Conservation (phyloP, 192 early-diverging fungal species). For the Podila verticillata region DNA sequence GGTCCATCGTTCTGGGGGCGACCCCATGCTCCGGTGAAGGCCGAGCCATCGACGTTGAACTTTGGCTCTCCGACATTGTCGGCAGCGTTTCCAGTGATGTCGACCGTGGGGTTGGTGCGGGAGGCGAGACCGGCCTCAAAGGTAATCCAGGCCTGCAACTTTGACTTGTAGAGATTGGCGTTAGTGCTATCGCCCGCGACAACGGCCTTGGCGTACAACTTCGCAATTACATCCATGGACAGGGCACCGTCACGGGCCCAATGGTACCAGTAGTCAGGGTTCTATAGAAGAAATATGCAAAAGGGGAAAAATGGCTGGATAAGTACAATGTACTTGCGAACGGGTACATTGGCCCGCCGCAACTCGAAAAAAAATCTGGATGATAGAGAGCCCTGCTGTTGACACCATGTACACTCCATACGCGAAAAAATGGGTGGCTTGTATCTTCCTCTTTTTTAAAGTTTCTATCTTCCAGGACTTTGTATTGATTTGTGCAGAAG, state of each 20-base stretch:
- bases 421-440: too few species aligned
- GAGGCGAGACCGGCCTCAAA: background rate
- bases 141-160: background rate
- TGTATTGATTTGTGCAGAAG: too few species aligned
- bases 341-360: too few species aligned
- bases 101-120: conserved; percentile 4
- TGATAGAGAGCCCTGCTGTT: too few species aligned
- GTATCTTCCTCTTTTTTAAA: too few species aligned
- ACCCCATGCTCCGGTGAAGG: conserved; percentile 63
- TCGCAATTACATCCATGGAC: conserved; percentile 60
- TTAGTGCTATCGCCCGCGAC: conserved; percentile 14
- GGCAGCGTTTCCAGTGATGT: background rate
- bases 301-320: conserved; percentile 6
- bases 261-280: conserved; percentile 79
- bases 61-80: conserved; percentile 73
- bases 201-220: conserved; percentile 24
- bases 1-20: conserved; percentile 81
- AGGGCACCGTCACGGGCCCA: conserved; percentile 79
- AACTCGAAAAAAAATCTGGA: too few species aligned
- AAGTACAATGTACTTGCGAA: background rate
- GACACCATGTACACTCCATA: too few species aligned
- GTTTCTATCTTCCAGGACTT: too few species aligned
- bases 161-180: background rate
- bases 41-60: conserved; percentile 63
- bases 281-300: background rate